phyloP scores from a whole-genome alignment of 805 yeast species.

The Wickerhamiella nectarea region DNA sequence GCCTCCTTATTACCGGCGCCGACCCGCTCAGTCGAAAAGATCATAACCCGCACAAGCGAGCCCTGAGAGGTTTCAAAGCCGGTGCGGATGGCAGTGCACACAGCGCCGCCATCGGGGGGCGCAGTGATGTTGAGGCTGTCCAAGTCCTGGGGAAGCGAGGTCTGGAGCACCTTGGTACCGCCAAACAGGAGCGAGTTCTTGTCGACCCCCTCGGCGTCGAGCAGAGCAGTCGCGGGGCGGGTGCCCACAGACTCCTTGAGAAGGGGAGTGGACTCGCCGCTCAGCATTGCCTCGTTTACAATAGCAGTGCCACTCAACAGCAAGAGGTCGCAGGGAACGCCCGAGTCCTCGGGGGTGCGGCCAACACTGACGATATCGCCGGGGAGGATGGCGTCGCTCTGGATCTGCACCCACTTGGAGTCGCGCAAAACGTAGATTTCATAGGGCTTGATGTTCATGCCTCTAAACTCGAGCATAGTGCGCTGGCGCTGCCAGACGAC shows the following conservation, averaged over 20 bases:
- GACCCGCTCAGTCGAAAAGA: constrained; percentile 89
- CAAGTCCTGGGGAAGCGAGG: constrained; percentile 9
- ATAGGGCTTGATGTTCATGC: constrained; percentile 95
- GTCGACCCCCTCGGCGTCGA: constrained; percentile 73
- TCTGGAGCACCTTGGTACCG: constrained; percentile 88
- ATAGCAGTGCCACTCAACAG: constrained; percentile 83
- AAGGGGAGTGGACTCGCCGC: constrained; percentile 96
- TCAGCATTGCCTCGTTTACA: constrained; percentile 96
- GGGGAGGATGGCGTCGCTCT: constrained; percentile 69
- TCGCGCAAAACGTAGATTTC: constrained; percentile 59
- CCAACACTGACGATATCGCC: constrained; percentile 76
- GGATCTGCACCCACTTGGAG: constrained; percentile 50
- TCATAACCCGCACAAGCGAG: constrained; percentile 92
- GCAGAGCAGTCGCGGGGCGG: constrained; percentile 56
- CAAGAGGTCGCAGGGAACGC: constrained; percentile 86
- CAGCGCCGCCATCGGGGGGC: constrained; percentile 86
- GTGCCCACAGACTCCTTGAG: constrained; percentile 80
- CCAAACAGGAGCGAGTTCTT: constrained; percentile 83
- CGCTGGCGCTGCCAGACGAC: constrained; percentile 91
- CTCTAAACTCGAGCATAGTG: constrained; percentile 88
- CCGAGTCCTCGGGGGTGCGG: constrained; percentile 81
- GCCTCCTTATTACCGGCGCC: constrained; percentile 94
- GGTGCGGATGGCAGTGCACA: constrained; percentile 80
- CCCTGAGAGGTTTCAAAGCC: constrained; percentile 99
- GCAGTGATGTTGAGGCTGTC: constrained; percentile 30